Evolutionary conservation across 2,329 filamentous ascomycete species (phyloP).

Genomic region (Paecilomyces sp.): DNA sequence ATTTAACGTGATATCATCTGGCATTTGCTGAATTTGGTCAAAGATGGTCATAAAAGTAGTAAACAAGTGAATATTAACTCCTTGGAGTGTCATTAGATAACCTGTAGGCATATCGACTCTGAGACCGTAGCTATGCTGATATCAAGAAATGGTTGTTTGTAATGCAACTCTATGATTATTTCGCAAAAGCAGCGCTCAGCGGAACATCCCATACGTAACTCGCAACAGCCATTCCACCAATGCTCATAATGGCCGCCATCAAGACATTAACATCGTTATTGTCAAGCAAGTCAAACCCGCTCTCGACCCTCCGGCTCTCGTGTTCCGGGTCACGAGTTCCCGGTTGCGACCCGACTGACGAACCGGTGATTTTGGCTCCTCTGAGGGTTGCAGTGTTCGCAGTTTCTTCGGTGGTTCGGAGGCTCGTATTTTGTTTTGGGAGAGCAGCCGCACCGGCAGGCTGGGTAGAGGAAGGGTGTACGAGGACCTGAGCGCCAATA

Average conservation of each 20-base stretch:
- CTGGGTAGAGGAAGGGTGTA: slow-evolving; percentile 26
- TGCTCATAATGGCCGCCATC: slow-evolving; percentile 78
- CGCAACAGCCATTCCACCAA: slow-evolving; percentile 62
- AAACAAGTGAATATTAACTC: too few relatives aligned
- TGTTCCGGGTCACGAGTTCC: slow-evolving; percentile 26
- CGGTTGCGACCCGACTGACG: slow-evolving; percentile 8
- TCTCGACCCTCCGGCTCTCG: slow-evolving; percentile 59
- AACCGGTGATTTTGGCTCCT: slow-evolving; percentile 10
- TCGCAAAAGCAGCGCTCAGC: neutral
- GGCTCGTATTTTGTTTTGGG: slow-evolving; percentile 12
- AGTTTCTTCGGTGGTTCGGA: slow-evolving; percentile 20
- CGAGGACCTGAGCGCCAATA: slow-evolving; percentile 20
- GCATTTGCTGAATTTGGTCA: too few relatives aligned
- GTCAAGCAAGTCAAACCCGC: slow-evolving; percentile 67
- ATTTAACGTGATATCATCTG: too few relatives aligned
- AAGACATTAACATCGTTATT: slow-evolving; percentile 95
- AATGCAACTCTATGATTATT: neutral
- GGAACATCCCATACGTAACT: slow-evolving; percentile 25
- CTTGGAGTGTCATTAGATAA: too few relatives aligned
- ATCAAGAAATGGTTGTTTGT: neutral
- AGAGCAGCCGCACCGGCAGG: slow-evolving; percentile 10
- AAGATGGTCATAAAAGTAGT: too few relatives aligned
- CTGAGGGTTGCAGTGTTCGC: slow-evolving; percentile 21
- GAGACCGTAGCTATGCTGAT: too few relatives aligned
- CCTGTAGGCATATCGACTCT: too few relatives aligned